Evolutionary conservation across 306 rosid species (phyloP).

Genomic region (Fagus sylvatica): DNA sequence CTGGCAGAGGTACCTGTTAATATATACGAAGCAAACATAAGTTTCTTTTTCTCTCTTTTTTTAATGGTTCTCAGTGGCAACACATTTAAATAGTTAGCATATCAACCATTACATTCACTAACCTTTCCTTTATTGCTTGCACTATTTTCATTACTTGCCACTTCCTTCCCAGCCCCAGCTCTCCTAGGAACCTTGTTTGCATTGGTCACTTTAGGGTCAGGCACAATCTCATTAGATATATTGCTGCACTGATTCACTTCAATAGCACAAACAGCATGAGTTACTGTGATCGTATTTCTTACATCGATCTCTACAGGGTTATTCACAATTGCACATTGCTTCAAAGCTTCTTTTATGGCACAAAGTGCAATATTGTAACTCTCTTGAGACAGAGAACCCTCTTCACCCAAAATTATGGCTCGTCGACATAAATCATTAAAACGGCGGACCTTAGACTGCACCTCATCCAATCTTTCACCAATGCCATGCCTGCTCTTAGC

Average conservation of each 20-base stretch:
- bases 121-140: conserved; percentile 50
- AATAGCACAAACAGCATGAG: conserved; percentile 34
- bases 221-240: conserved; percentile 22
- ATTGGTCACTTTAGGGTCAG: conserved; percentile 35
- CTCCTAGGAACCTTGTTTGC: conserved; percentile 36
- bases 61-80: not conserved
- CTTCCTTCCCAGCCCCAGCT: conserved; percentile 34
- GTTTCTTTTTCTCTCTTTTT: not conserved
- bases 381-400: conserved; percentile 59
- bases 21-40: conserved; percentile 17
- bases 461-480: conserved; percentile 58
- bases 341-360: conserved; percentile 47
- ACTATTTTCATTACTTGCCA: conserved; percentile 28
- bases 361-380: conserved; percentile 54
- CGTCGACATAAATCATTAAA: conserved; percentile 59
- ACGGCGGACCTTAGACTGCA: conserved; percentile 60
- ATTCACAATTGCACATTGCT: conserved; percentile 44
- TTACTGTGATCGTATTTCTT: conserved; percentile 26
- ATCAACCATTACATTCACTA: conserved; percentile 21
- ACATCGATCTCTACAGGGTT: conserved; percentile 41
- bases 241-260: conserved; percentile 38
- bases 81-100: conserved; percentile 6
- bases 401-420: conserved; percentile 69
- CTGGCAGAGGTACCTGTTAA: conserved; percentile 41
- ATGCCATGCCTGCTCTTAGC: conserved; percentile 59